phyloP scores from a whole-genome alignment of 1,284 basidiomycete genomes.

The Phylloboletellus chloephorus region DNA sequence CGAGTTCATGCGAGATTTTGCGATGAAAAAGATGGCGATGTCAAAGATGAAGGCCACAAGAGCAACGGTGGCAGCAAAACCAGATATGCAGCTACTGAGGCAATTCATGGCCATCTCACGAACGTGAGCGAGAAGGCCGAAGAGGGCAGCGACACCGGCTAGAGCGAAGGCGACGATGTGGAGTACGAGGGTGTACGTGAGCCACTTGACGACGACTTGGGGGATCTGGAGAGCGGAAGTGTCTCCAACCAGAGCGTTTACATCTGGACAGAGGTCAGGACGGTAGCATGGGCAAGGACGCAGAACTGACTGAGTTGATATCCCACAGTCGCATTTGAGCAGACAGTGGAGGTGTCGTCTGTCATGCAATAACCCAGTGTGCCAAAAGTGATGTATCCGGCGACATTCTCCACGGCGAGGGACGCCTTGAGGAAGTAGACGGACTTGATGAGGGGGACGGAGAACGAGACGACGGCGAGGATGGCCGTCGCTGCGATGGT shows the following conservation, averaged over 20 bases:
- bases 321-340: conserved; percentile 73
- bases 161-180: conserved; percentile 77
- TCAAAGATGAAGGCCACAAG: conserved; percentile 85
- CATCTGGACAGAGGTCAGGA: conserved; percentile 46
- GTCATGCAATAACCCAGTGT: conserved; percentile 80
- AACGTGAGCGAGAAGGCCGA: conserved; percentile 80
- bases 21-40: conserved; percentile 79
- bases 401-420: conserved; percentile 44
- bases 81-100: conserved; percentile 77
- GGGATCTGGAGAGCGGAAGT: conserved; percentile 64
- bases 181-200: conserved; percentile 85
- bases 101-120: conserved; percentile 82
- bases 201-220: conserved; percentile 75
- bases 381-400: conserved; percentile 72
- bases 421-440: conserved; percentile 80
- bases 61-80: conserved; percentile 67
- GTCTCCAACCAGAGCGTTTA: conserved; percentile 74
- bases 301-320: conserved; percentile 70
- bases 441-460: conserved; percentile 79
- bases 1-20: conserved; percentile 69
- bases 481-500: conserved; percentile 70
- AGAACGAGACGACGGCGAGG: conserved; percentile 80
- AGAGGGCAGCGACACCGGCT: conserved; percentile 65
- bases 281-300: conserved; percentile 1
- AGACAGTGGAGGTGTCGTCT: conserved; percentile 52